These are phyloP conservation scores for Aspergillus leporis DNA, from an alignment of 495 filamentous ascomycete genomes.

Conservation along the genomic window DNA sequence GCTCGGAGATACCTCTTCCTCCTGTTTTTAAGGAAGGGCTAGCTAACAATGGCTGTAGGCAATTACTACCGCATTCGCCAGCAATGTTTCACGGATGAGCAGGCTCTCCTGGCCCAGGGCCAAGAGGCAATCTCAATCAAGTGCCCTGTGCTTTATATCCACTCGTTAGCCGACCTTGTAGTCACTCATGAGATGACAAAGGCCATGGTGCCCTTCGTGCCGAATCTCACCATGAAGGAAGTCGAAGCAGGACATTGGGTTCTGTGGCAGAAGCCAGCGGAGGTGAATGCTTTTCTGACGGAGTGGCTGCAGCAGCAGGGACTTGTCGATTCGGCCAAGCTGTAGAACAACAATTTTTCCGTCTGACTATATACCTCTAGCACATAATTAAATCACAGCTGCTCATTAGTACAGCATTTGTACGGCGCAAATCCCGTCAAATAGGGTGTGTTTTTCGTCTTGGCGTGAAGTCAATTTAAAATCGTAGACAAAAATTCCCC, in stretches of 20 bases:
- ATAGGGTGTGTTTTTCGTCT: background rate
- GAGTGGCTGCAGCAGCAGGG: slow-evolving; percentile 10
- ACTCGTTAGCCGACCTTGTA: background rate
- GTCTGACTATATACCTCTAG: background rate
- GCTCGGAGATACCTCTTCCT: background rate
- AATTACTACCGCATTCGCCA: slow-evolving; percentile 9
- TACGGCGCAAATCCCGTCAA: too few species aligned
- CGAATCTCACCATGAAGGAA: slow-evolving; percentile 7
- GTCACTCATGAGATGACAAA: background rate
- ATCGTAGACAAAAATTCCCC: background rate
- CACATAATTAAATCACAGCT: too few species aligned
- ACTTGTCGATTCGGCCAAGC: background rate
- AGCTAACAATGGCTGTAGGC: slow-evolving; percentile 1
- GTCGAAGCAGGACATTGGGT: slow-evolving; percentile 5
- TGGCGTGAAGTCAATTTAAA: slow-evolving; percentile 1
- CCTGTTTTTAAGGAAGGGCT: background rate
- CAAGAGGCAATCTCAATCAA: background rate
- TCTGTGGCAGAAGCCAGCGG: slow-evolving; percentile 4
- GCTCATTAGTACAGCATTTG: too few species aligned
- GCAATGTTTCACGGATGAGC: slow-evolving; percentile 1
- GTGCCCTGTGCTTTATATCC: slow-evolving; percentile 4
- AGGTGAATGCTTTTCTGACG: slow-evolving; percentile 8
- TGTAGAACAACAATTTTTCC: background rate
- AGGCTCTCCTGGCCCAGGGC: background rate
- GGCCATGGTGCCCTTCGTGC: slow-evolving; percentile 3